phyloP scores from a whole-genome alignment of 106 monocot species.

The Platanthera zijinensis region DNA sequence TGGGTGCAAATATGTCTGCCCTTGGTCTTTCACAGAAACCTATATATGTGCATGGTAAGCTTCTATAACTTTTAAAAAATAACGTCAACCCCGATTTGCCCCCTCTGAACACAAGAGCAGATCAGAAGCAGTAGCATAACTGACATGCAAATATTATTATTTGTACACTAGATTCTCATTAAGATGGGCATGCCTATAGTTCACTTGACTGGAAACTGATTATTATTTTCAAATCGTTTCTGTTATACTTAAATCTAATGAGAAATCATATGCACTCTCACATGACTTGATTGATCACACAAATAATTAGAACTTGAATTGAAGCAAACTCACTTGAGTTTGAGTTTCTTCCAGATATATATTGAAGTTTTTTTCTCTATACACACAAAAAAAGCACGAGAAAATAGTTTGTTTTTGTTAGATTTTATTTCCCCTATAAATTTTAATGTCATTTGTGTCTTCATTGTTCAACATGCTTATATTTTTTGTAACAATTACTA shows the following conservation, averaged over 20 bases:
- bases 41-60: slow-evolving; percentile 68
- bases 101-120: background rate
- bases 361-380: background rate
- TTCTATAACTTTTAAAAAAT: background rate
- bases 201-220: background rate
- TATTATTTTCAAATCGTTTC: background rate
- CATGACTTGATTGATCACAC: background rate
- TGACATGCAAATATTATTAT: background rate
- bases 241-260: background rate
- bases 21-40: slow-evolving; percentile 98
- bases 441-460: background rate
- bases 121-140: background rate
- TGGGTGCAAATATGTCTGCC: slow-evolving; percentile 99
- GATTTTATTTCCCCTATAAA: background rate
- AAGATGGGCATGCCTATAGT: background rate
- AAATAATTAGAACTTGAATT: background rate
- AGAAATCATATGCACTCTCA: background rate
- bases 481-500: slow-evolving; percentile 2
- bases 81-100: background rate
- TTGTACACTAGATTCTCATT: background rate
- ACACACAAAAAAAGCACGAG: background rate
- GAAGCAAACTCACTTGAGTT: background rate
- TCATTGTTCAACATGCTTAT: background rate
- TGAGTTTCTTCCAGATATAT: background rate
- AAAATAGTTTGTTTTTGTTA: background rate